Evolutionary conservation across 495 filamentous ascomycete genomes (phyloP), one percentile per base, ranked within the genome.

Genomic region (Aspergillus sclerotioniger): DNA sequence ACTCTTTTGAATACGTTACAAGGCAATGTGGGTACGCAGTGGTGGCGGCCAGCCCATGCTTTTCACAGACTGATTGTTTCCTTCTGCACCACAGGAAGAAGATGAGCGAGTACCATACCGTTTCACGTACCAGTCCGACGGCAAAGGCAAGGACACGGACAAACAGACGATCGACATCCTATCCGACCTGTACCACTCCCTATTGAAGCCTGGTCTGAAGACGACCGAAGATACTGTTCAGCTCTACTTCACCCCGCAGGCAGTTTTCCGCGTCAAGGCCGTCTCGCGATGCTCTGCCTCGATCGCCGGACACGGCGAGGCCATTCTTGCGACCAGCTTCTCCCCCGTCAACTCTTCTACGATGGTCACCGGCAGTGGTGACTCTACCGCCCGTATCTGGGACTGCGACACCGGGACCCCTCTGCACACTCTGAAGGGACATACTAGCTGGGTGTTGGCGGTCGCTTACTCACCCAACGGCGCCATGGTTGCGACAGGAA

Each of bases 401-500:
- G 94, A 99, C 63, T 95, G 91, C 53, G 90, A 98, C 65, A 97
- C 90, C 0, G 92, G 92, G 45, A 98, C 93, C 0, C 92, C 95
- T 0, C 75, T 91, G 53, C 82, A 89, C 68, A 97, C 92, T 2
- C 72, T 99, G 20, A 96, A 95, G 68, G 94, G 94, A 12, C 95
- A 98, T 70, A 90, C 89, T 13, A 88, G 88, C 58, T 98, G 92
- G 93, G 92, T 99, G 8, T 75, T 99, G 61, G 89, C 85, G 2
- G 88, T 96, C 13, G 83, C 80, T 56, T 99, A 89, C 84, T 92
- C 88, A 31, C 93, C 90, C 8, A 90, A 96, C 66, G 90, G 87
- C 15, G 79, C 80, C 12, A 82, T 86, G 51, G 82, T 99, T 50
- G 95, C 91, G 9, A 98, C 93, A 3, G 95, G 94, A 13, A 89